Percentiles rank a stretch among this genome's conserved stretches.
These are phyloP conservation scores for Lenwebbia sp. DNA, from an alignment of 345 rosid genomes.

Conservation along the genomic window DNA sequence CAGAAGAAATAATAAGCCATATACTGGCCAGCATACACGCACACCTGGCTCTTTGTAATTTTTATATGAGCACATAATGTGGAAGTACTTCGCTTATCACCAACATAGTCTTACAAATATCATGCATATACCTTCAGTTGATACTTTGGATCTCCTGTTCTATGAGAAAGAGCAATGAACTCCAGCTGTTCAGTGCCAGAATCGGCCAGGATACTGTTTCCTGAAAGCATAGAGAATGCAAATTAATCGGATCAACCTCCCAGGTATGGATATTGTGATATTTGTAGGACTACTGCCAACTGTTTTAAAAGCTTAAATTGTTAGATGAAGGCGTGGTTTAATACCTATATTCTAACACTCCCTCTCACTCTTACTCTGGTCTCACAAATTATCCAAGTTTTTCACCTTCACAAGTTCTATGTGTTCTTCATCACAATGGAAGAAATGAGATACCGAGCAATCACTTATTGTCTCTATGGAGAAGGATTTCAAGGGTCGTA, in stretches of 20 bases:
- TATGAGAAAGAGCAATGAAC: conserved; percentile 94
- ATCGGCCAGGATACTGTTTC: conserved; percentile 92
- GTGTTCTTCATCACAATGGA: no score
- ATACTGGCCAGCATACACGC: neutral
- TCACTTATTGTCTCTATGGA: no score
- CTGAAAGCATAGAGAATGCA: conserved; percentile 18
- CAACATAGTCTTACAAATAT: neutral
- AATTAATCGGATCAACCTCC: neutral
- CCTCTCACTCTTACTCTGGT: no score
- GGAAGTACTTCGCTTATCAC: neutral
- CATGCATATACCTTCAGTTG: conserved; percentile 61
- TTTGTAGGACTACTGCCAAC: no score
- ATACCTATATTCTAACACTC: no score
- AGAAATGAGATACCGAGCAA: no score
- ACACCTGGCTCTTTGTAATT: neutral
- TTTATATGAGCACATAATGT: neutral
- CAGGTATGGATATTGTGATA: neutral
- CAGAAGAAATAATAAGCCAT: neutral
- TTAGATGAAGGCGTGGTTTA: no score
- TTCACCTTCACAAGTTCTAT: no score
- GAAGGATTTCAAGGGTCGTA: no score
- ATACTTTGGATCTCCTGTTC: conserved; percentile 89
- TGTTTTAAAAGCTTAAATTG: no score
- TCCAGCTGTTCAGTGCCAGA: conserved; percentile 97
- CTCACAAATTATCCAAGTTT: no score